Conservation (phyloP, 441 rosid genomes). For the Isatis lusitanica region DNA sequence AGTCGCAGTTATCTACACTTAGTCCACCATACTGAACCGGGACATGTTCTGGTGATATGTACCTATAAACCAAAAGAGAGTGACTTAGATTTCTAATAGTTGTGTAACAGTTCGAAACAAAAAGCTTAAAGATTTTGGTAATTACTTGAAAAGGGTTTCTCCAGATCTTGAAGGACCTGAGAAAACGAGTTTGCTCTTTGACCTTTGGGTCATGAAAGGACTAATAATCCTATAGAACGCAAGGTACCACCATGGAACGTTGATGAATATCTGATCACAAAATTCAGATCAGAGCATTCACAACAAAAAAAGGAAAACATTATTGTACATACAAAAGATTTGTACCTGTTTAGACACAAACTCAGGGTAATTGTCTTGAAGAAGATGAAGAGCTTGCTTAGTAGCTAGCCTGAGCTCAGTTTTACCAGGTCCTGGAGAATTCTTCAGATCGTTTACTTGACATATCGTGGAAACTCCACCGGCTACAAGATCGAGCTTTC, state of each 20-base stretch:
- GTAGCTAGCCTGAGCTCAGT: constrained; percentile 80
- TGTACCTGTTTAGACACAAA: constrained; percentile 87
- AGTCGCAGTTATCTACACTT: constrained; percentile 63
- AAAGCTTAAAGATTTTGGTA: neutral
- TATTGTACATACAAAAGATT: neutral
- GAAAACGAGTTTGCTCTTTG: constrained; percentile 68
- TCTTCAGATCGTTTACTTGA: constrained; percentile 82
- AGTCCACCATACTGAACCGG: constrained; percentile 82
- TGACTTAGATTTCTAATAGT: neutral
- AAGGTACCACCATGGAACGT: constrained; percentile 98
- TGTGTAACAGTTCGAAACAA: neutral
- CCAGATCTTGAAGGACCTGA: constrained; percentile 51
- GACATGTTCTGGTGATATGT: constrained; percentile 68
- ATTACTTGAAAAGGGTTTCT: constrained; percentile 47
- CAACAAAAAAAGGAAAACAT: neutral
- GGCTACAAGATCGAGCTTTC: constrained; percentile 72
- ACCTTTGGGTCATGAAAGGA: constrained; percentile 92
- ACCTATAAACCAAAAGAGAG: constrained; percentile 38
- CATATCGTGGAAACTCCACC: constrained; percentile 65
- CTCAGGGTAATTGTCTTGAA: constrained; percentile 95
- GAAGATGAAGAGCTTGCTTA: constrained; percentile 77
- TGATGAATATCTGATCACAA: constrained; percentile 70
- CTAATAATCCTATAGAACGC: constrained; percentile 79
- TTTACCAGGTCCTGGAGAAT: constrained; percentile 78
- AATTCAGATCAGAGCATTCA: constrained; percentile 10